A percentile compares a stretch with the other conserved stretches of the same genome.
Evolutionary conservation across 2,329 filamentous ascomycete genomes (phyloP).

Genomic region (Sporothrix inflata): DNA sequence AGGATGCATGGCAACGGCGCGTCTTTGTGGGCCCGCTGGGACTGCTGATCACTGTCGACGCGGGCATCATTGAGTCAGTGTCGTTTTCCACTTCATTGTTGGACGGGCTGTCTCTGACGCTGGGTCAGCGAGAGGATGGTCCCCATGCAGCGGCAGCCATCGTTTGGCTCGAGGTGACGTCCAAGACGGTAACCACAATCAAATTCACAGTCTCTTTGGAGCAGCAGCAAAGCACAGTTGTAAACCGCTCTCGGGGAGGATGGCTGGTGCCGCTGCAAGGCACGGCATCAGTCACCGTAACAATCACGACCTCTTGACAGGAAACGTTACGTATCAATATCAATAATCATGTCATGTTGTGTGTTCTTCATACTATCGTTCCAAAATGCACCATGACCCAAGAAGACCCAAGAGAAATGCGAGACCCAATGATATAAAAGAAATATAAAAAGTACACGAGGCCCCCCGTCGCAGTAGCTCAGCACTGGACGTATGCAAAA

Average conservation of each 20-base stretch:
- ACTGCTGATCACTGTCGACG: not conserved
- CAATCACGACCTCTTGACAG: not conserved
- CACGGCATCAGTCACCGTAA: not conserved
- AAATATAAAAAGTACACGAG: not conserved
- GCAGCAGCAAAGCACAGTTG: not conserved
- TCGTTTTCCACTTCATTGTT: not conserved
- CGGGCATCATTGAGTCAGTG: not conserved
- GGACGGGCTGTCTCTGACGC: not conserved
- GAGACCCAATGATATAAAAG: not conserved
- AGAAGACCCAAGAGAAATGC: not conserved
- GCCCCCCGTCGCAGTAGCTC: constrained; percentile 8
- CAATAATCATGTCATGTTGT: not conserved
- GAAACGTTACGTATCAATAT: constrained; percentile 42
- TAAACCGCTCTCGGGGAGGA: not conserved
- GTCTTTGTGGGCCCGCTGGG: not conserved
- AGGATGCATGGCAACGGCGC: not conserved
- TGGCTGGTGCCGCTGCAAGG: not conserved
- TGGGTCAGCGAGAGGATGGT: not conserved
- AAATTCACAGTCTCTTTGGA: not conserved
- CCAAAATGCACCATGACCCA: not conserved
- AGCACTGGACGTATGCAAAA: constrained; percentile 4
- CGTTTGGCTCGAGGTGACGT: not conserved
- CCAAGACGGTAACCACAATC: not conserved
- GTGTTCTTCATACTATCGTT: not conserved
- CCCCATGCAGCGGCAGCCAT: not conserved